A percentile compares a stretch with the other conserved stretches of the same genome.
Conservation (phyloP, 768 basidiomycete genomes). For the Tylopilus cervinicoccineus region DNA sequence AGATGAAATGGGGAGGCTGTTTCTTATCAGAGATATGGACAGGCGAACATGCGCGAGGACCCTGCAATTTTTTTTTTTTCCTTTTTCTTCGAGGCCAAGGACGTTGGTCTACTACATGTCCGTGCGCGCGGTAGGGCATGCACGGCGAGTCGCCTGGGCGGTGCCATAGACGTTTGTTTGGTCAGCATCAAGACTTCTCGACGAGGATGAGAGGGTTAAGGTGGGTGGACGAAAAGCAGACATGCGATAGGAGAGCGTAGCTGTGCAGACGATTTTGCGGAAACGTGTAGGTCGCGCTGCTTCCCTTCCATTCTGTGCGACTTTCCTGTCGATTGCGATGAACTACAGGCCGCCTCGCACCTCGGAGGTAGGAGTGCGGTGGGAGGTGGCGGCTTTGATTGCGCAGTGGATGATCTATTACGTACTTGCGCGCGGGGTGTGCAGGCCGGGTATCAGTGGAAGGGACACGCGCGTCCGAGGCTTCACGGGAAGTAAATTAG, state of each 20-base stretch:
- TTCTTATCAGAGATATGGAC: slow-evolving; percentile 10
- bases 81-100: background rate
- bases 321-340: slow-evolving; percentile 2
- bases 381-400: background rate
- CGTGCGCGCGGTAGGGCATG: background rate
- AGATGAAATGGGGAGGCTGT: background rate
- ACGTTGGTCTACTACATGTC: background rate
- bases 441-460: slow-evolving; percentile 5
- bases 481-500: slow-evolving; percentile 2
- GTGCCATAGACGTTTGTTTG: background rate
- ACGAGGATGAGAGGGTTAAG: background rate
- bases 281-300: slow-evolving; percentile 24
- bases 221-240: background rate
- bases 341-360: background rate
- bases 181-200: slow-evolving; percentile 7
- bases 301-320: slow-evolving; percentile 12
- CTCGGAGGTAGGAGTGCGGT: slow-evolving; percentile 8
- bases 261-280: slow-evolving; percentile 4
- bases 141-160: background rate
- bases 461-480: slow-evolving; percentile 11
- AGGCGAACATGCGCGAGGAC: slow-evolving; percentile 3
- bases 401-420: background rate
- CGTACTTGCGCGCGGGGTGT: slow-evolving; percentile 1
- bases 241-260: background rate
- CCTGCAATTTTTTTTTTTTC: slow-evolving; percentile 4